Evolutionary conservation across 225 moss, liverwort and hornwort genomes (phyloP).

Genomic region (Antitrichia curtipendula): DNA sequence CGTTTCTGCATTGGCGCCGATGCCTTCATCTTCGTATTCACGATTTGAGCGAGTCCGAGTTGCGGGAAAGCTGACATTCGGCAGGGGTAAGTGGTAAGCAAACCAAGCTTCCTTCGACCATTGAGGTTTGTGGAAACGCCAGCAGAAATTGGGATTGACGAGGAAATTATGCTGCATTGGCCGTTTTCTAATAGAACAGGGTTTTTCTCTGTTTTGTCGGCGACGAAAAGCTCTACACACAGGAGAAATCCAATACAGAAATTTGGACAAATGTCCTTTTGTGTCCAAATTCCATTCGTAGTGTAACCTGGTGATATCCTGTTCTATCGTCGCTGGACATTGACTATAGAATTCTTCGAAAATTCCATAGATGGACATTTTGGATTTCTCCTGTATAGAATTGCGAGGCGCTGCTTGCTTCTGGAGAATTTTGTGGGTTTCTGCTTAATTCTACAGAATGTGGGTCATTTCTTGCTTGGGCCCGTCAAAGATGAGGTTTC

Average conservation of each 20-base stretch:
- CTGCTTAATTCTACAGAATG: neutral
- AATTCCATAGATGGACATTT: neutral
- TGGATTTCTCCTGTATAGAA: too few relatives aligned
- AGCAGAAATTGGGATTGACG: neutral
- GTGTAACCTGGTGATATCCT: neutral
- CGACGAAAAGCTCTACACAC: neutral
- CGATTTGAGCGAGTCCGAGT: neutral
- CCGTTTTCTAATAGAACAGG: neutral
- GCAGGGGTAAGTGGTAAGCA: slow-evolving; percentile 52
- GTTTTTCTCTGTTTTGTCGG: neutral
- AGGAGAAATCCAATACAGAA: neutral
- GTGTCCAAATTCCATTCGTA: neutral
- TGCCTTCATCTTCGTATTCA: neutral
- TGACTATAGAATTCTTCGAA: neutral
- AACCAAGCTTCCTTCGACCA: neutral
- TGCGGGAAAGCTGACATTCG: slow-evolving; percentile 4
- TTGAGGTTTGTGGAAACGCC: neutral
- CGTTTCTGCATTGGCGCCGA: neutral
- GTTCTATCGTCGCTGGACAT: neutral
- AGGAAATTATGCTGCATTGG: neutral
- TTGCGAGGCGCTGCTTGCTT: neutral
- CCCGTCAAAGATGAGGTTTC: neutral
- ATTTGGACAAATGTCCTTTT: neutral
- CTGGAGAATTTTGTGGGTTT: neutral
- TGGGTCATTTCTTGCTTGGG: neutral